Evolutionary conservation across 163 green algal genomes (phyloP).

Genomic region (Scenedesmus sp.): DNA sequence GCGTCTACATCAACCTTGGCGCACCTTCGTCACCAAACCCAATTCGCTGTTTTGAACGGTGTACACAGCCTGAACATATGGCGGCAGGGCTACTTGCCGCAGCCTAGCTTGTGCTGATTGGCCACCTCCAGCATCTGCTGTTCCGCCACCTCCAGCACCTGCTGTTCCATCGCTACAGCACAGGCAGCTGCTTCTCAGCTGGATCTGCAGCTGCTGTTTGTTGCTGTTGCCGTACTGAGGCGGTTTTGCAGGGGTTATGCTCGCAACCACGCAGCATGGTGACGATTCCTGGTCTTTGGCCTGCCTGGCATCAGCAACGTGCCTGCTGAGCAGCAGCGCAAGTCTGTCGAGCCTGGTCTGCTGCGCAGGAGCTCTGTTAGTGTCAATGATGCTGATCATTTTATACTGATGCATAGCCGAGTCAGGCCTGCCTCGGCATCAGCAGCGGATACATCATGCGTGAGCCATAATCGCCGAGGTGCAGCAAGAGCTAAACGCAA

Average conservation of each 20-base stretch:
- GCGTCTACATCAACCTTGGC: too few relatives aligned
- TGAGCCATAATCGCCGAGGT: not conserved
- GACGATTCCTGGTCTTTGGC: not conserved
- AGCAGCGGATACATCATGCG: not conserved
- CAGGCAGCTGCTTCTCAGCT: conserved; percentile 1
- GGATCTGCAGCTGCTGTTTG: conserved; percentile 4
- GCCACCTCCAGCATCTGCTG: not conserved
- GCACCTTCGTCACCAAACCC: not conserved
- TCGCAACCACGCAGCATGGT: not conserved
- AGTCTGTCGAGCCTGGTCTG: not conserved
- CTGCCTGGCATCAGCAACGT: not conserved
- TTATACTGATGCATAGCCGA: not conserved
- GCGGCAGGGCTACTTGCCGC: not conserved
- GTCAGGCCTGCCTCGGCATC: not conserved
- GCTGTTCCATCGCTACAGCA: conserved; percentile 1
- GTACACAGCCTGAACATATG: conserved; percentile 13
- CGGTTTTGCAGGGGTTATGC: not conserved
- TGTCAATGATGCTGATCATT: conserved; percentile 41
- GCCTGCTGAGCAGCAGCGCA: conserved; percentile 9
- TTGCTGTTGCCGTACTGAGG: not conserved
- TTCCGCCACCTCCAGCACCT: not conserved
- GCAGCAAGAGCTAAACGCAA: not conserved
- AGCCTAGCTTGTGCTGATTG: not conserved
- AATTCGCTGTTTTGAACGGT: conserved; percentile 7
- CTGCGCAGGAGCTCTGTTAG: not conserved